Evolutionary conservation across 2,329 filamentous ascomycete species (phyloP).

Genomic region (Phaeosphaeria sp.): DNA sequence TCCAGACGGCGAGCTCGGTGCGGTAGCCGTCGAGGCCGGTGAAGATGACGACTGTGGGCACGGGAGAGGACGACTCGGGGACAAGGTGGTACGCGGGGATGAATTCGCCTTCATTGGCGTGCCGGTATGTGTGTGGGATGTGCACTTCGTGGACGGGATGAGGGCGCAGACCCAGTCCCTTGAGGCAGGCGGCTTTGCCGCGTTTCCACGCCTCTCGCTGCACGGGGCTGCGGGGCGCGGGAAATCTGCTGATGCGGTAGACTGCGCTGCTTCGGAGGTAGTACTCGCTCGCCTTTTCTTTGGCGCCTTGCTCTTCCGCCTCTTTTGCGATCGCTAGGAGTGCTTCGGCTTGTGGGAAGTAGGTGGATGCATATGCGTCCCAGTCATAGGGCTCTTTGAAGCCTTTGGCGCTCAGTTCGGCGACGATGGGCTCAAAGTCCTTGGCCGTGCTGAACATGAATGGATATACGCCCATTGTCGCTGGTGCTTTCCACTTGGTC

Average conservation of each 20-base stretch:
- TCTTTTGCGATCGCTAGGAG: slow-evolving; percentile 62
- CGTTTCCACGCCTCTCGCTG: slow-evolving; percentile 69
- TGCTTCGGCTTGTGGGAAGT: slow-evolving; percentile 66
- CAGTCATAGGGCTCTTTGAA: slow-evolving; percentile 70
- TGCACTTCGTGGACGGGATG: slow-evolving; percentile 68
- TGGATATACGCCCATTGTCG: slow-evolving; percentile 70
- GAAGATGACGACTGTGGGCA: slow-evolving; percentile 62
- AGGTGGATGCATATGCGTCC: slow-evolving; percentile 66
- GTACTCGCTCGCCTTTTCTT: slow-evolving; percentile 63
- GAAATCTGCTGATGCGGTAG: slow-evolving; percentile 77
- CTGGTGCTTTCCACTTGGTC: slow-evolving; percentile 75
- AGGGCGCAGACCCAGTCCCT: slow-evolving; percentile 53
- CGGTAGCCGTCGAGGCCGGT: slow-evolving; percentile 66
- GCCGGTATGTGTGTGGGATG: slow-evolving; percentile 64
- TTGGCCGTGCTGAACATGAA: slow-evolving; percentile 74
- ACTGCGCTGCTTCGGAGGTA: slow-evolving; percentile 65
- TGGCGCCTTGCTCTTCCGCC: slow-evolving; percentile 57
- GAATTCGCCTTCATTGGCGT: slow-evolving; percentile 57
- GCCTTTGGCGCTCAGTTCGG: slow-evolving; percentile 65
- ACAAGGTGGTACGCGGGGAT: slow-evolving; percentile 72
- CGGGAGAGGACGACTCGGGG: slow-evolving; percentile 58
- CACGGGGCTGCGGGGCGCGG: slow-evolving; percentile 56
- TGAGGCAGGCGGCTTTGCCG: slow-evolving; percentile 69
- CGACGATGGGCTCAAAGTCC: slow-evolving; percentile 74
- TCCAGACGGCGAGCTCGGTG: slow-evolving; percentile 62